Percentiles rank a stretch among this genome's conserved stretches.
Conservation (phyloP, 257 asterid genomes). For the Solanum paucissectum region DNA sequence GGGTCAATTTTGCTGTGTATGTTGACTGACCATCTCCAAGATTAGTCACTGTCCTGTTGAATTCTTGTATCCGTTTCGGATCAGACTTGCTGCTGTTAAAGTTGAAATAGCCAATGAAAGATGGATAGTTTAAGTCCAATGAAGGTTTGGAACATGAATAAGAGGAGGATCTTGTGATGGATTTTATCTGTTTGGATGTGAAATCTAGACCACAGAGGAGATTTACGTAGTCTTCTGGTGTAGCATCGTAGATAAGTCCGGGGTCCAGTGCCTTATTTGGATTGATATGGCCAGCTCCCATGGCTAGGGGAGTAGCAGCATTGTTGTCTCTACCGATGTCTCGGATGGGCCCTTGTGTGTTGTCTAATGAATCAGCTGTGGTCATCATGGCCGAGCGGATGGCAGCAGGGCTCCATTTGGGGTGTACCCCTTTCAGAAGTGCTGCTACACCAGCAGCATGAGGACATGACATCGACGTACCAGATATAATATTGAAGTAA, state of each 20-base stretch:
- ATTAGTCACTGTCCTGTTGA: conserved; percentile 52
- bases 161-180: conserved; percentile 32
- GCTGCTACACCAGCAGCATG: conserved; percentile 64
- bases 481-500: conserved; percentile 45
- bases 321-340: conserved; percentile 26
- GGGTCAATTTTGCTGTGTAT: conserved; percentile 24
- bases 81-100: neutral
- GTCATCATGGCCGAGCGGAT: conserved; percentile 76
- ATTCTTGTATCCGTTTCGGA: conserved; percentile 15
- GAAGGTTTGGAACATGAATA: conserved; percentile 44
- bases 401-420: conserved; percentile 63
- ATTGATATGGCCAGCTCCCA: conserved; percentile 67
- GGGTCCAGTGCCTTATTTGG: conserved; percentile 67
- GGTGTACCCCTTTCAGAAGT: conserved; percentile 38
- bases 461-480: conserved; percentile 82
- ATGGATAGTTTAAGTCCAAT: conserved; percentile 65
- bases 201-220: conserved; percentile 47
- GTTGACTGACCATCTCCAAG: conserved; percentile 33
- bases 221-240: conserved; percentile 26
- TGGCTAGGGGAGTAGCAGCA: conserved; percentile 43
- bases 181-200: conserved; percentile 25
- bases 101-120: conserved; percentile 49
- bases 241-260: conserved; percentile 48
- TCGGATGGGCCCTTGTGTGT: conserved; percentile 25
- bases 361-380: conserved; percentile 37